Percentiles rank a stretch among this genome's conserved stretches.
Conservation (phyloP, 441 rosid genomes). For the Gossypium laxum region DNA sequence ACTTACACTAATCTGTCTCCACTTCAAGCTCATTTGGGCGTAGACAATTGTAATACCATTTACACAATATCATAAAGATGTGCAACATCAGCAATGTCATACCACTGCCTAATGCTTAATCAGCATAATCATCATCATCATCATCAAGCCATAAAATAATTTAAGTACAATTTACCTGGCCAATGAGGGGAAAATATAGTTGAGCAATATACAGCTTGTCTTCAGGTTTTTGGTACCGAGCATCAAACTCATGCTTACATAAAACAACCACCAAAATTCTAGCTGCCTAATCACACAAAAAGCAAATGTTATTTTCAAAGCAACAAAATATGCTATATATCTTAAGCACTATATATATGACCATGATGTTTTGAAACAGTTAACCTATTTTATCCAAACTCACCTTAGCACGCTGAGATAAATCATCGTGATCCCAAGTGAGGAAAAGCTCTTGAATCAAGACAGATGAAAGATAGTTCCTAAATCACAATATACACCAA, state of each 20-base stretch:
- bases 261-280: constrained; percentile 81
- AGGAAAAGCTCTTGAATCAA: constrained; percentile 94
- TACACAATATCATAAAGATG: background rate
- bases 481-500: constrained; percentile 33
- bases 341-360: constrained; percentile 2
- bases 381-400: constrained; percentile 12
- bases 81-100: background rate
- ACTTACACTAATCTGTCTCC: background rate
- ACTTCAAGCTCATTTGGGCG: background rate
- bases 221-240: constrained; percentile 97
- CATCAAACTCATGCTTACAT: constrained; percentile 97
- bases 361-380: background rate
- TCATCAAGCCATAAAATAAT: background rate
- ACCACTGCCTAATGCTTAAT: background rate
- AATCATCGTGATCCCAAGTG: constrained; percentile 95
- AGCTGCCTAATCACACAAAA: constrained; percentile 58
- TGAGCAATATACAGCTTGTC: constrained; percentile 97
- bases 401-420: constrained; percentile 89
- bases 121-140: constrained; percentile 6
- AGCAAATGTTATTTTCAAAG: constrained; percentile 15
- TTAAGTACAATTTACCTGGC: constrained; percentile 50
- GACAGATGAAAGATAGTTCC: constrained; percentile 95
- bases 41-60: background rate
- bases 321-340: constrained; percentile 8
- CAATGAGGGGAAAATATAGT: constrained; percentile 83